Conservation (phyloP, 129 eudicot species). For the Silybum marianum region DNA sequence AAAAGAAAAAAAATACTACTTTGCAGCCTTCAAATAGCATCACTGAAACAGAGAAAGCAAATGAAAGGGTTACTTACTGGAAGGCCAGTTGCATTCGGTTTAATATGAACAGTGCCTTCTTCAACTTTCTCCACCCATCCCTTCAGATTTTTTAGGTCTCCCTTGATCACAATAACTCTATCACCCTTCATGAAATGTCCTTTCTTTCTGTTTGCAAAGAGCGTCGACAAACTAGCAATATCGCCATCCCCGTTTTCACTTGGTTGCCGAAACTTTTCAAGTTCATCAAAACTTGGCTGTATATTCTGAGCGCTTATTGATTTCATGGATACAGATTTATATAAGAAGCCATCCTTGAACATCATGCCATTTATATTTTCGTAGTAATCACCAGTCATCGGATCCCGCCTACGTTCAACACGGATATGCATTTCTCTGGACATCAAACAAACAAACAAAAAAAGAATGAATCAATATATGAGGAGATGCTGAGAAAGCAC, state of each 20-base stretch:
- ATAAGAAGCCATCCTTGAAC: constrained; percentile 92
- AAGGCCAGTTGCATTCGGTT: constrained; percentile 73
- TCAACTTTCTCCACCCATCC: constrained; percentile 95
- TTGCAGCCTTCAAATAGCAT: not conserved
- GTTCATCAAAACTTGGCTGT: constrained; percentile 94
- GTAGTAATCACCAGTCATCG: constrained; percentile 77
- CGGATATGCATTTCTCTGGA: constrained; percentile 85
- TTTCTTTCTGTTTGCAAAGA: constrained; percentile 86
- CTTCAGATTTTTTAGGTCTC: constrained; percentile 81
- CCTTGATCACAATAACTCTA: constrained; percentile 78
- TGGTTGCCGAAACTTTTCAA: constrained; percentile 87
- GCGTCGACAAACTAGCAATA: constrained; percentile 67
- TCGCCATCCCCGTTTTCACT: constrained; percentile 82
- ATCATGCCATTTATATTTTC: constrained; percentile 78
- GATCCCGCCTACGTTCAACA: constrained; percentile 86
- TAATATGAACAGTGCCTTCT: constrained; percentile 91
- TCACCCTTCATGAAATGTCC: constrained; percentile 99
- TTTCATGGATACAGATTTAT: constrained; percentile 79
- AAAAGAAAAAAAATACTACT: not conserved
- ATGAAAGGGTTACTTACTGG: constrained; percentile 46
- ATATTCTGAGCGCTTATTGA: constrained; percentile 76
- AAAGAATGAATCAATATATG: not conserved
- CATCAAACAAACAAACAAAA: not conserved
- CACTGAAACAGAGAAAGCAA: not conserved
- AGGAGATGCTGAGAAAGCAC: not conserved